A percentile compares a stretch with the other conserved stretches of the same genome.
Conservation (phyloP, 1,139 yeast genomes). For the Pichiaceae sp. region DNA sequence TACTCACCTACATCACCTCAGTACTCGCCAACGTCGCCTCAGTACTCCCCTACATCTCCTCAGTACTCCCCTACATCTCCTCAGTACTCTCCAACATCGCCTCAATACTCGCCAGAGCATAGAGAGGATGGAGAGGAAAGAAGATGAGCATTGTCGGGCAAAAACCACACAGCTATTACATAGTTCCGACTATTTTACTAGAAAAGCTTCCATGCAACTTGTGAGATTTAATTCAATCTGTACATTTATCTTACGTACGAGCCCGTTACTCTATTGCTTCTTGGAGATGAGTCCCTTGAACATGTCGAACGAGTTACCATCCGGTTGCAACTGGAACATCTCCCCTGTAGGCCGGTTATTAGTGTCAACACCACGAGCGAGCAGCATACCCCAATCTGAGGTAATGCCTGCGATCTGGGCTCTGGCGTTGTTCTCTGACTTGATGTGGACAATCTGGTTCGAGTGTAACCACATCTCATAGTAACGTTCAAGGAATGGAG, state of each 20-base stretch:
- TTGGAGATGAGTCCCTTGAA: constrained; percentile 83
- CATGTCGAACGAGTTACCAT: constrained; percentile 95
- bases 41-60: constrained; percentile 66
- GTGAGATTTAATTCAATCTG: neutral
- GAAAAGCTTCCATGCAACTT: neutral
- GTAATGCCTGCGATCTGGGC: constrained; percentile 79
- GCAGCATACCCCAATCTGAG: constrained; percentile 70
- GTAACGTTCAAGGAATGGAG: constrained; percentile 62
- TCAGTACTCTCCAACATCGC: constrained; percentile 65
- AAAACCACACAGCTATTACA: neutral
- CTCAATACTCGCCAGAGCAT: constrained; percentile 50
- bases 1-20: constrained; percentile 66
- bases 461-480: constrained; percentile 83
- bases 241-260: neutral
- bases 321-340: constrained; percentile 76
- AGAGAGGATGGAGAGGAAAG: neutral
- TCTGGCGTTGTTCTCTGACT: constrained; percentile 34
- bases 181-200: neutral
- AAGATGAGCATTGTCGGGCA: neutral
- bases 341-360: constrained; percentile 41
- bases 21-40: constrained; percentile 47
- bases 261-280: constrained; percentile 28
- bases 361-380: constrained; percentile 57
- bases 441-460: constrained; percentile 49
- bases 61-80: constrained; percentile 70